phyloP scores from a whole-genome alignment of 2,329 filamentous ascomycete genomes.

The Botryotinia globosa region DNA sequence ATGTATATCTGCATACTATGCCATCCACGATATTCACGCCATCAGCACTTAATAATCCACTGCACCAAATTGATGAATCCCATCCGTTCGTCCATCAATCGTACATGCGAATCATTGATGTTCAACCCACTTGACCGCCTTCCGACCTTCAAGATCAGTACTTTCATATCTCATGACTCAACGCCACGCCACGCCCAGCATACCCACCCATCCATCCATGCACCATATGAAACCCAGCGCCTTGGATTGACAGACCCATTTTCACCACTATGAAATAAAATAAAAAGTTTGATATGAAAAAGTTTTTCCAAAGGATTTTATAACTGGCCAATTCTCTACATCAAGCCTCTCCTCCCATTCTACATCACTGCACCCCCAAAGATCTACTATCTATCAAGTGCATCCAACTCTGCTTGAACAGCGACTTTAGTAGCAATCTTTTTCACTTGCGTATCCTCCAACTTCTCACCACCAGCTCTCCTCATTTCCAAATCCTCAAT shows the following conservation, averaged over 20 bases:
- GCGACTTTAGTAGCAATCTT: constrained; percentile 88
- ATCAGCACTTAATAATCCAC: neutral
- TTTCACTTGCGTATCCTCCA: constrained; percentile 97
- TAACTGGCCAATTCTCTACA: neutral
- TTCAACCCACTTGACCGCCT: neutral
- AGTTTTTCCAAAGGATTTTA: constrained; percentile 5
- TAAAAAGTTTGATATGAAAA: constrained; percentile 8
- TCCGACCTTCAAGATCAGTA: neutral
- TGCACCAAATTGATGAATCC: neutral
- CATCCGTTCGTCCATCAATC: neutral
- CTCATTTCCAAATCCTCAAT: constrained; percentile 99
- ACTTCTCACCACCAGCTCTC: constrained; percentile 87
- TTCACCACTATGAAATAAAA: constrained; percentile 11
- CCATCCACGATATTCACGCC: too few relatives aligned
- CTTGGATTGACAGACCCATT: neutral
- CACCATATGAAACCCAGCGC: neutral
- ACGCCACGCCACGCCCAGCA: neutral
- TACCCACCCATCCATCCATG: neutral
- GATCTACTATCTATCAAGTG: constrained; percentile 32
- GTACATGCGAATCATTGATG: neutral
- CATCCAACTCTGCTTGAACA: constrained; percentile 78
- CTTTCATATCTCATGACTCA: neutral
- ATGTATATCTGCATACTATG: too few relatives aligned
- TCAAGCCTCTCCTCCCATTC: neutral
- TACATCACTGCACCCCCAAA: neutral